Base-by-base conservation (phyloP, 2,329 filamentous ascomycete species). In the Trichoderma guizhouense region DNA sequence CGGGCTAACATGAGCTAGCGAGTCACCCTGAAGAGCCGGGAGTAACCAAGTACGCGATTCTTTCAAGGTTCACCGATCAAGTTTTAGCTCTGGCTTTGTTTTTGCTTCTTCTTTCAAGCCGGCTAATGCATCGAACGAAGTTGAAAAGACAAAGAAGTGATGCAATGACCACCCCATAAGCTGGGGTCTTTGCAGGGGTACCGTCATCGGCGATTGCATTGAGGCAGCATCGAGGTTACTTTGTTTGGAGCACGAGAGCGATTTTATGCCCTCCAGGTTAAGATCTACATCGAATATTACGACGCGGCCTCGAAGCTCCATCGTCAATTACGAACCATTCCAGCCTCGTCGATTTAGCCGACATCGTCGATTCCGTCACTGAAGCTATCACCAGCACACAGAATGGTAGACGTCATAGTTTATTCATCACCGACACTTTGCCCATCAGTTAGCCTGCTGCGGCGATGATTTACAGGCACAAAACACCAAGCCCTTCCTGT, bases 331-430 rank as follows among this genome's bases (percentile, higher is more conserved):
- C 43, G 43, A 71, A 32, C 51, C 60, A 64, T 71, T 71, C 68
- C 68, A 71, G 32, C 15, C 14, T 51, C 24, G 47, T 32, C 24
- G 18, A 58, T 36, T 32, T 28, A 32, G 30, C 21, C n/a, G n/a
- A 71, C 64, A 64, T 60, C 69, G 51, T 71, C 69, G 14, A 71
- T 71, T 71, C 58, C 69, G 36, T 71, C 69, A 61, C 61, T 21
- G 36, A 51, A 47, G 34, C 24, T n/a, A 43, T 66, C 34, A 7
- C 34, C 39, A 60, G 30, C 12, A 12, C 7, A 28, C 2, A 53
- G 34, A 51, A 36, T 24, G 30, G 18, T 64, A 53, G 28, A 71
- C 69, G 69, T 66, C 69, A 71, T 66, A 43, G 36, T 26, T 66
- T 30, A 47, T 36, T 7, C 47, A 18, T 26, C 36, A 21, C 36